A percentile compares a stretch with the other conserved stretches of the same genome.
phyloP scores from a whole-genome alignment of 2,329 filamentous ascomycete species.

The Colletotrichum aenigma region DNA sequence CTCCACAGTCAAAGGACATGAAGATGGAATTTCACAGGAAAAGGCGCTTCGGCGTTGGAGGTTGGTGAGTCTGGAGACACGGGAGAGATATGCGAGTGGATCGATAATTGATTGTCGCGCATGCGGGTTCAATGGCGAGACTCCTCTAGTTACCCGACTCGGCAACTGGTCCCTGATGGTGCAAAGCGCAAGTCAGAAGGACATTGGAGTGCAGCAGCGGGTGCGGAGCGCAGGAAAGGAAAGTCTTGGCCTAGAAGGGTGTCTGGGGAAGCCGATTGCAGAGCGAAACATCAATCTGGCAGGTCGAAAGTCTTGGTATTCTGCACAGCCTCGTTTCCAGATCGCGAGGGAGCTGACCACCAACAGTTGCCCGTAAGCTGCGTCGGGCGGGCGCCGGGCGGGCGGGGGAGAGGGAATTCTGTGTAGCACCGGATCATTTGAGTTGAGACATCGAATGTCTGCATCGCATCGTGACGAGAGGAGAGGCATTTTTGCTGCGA shows the following conservation, averaged over 20 bases:
- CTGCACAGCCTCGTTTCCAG: constrained; percentile 18
- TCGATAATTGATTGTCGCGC: background rate
- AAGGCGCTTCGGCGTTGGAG: background rate
- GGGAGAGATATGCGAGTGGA: background rate
- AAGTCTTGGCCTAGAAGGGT: constrained; percentile 12
- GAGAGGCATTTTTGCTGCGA: background rate
- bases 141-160: background rate
- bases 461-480: background rate
- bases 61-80: background rate
- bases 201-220: background rate
- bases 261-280: constrained; percentile 18
- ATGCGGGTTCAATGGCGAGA: background rate
- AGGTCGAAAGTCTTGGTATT: constrained; percentile 19
- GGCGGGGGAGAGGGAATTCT: background rate
- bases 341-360: constrained; percentile 10
- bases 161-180: background rate
- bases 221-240: constrained; percentile 12
- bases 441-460: constrained; percentile 8
- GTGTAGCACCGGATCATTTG: background rate
- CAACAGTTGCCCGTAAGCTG: background rate
- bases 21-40: background rate
- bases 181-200: background rate
- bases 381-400: background rate
- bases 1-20: background rate
- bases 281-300: constrained; percentile 19